Evolutionary conservation across 805 yeast genomes (phyloP).

Genomic region (Komagataella populi): DNA sequence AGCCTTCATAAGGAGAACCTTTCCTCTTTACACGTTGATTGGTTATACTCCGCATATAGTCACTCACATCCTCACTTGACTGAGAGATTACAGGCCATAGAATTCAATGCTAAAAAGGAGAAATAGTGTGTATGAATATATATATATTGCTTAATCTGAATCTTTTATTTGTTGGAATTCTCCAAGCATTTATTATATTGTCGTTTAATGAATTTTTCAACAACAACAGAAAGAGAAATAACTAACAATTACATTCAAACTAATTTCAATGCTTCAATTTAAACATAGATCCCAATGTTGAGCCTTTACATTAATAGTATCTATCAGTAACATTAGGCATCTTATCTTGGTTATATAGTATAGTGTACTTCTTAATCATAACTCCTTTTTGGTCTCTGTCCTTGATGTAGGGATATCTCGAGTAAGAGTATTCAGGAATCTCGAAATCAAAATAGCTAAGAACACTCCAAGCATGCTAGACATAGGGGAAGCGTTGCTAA

Average conservation of each 20-base stretch:
- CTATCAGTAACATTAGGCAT: too few species aligned
- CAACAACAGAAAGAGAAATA: too few species aligned
- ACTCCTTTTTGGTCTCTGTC: too few species aligned
- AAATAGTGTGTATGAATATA: not conserved
- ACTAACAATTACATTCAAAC: too few species aligned
- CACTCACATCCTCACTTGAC: slow-evolving; percentile 86
- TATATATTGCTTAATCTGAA: not conserved
- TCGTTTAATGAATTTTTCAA: too few species aligned
- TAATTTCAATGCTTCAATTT: not conserved
- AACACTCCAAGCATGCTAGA: not conserved
- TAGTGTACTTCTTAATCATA: too few species aligned
- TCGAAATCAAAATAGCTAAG: not conserved
- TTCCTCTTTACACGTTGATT: slow-evolving; percentile 78
- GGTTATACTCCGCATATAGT: slow-evolving; percentile 79
- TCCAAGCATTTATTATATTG: too few species aligned
- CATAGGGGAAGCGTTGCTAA: slow-evolving; percentile 1
- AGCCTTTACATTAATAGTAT: not conserved
- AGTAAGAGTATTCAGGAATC: not conserved
- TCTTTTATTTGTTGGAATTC: not conserved
- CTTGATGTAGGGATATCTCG: too few species aligned
- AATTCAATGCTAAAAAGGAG: slow-evolving; percentile 16
- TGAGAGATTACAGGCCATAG: slow-evolving; percentile 72
- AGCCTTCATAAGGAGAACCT: slow-evolving; percentile 70
- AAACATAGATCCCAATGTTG: not conserved
- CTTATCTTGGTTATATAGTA: not conserved